Evolutionary conservation across 768 basidiomycete species (phyloP), one percentile per base, ranked within the genome.

Genomic region (Leccinum longicurvipes): DNA sequence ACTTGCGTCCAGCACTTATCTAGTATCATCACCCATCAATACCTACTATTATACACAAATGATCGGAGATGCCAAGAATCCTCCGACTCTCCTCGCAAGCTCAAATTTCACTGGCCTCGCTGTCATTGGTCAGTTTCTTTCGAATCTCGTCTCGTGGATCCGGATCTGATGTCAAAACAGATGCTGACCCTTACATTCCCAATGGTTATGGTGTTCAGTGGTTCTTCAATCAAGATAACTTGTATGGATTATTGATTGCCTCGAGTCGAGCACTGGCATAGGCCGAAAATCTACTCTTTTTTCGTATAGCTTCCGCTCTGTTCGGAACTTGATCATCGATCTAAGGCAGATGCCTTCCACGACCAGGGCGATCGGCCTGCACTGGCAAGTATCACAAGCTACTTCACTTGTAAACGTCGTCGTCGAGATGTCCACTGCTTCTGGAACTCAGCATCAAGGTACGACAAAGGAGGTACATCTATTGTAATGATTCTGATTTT

Each of bases 311-410:
- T 85, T 82, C 74, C 83, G 86, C 50, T 86, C 86, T 10, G 77
- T 90, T 32, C 75, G 88, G 61, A 90, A 91, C 71, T 79, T 91
- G 54, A 73, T 88, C 49, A 87, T 91, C 61, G 89, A 91, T 63
- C 71, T 84, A 56, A 74, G 73, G 72, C 77, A 67, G 53, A 79
- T 85, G 51, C 81, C 86, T 39, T 73, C 84, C 2, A 62, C 70
- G 14, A 74, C 72, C 15, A 61, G 77, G 60, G 86, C 83, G 32
- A 86, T 82, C 19, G 89, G 86, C 24, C 73, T 91, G 29, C 89
- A 91, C 61, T 91, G 89, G 89, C 89, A 91, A 71, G 85, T 91
- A 21, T 79, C 89, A 3, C 89, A 91, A 65, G 80, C 82, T 3
- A 90, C 89, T 0, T 87, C 86, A 0, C 72, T 92, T 54, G 76